A percentile compares a stretch with the other conserved stretches of the same genome.
These are phyloP conservation scores for Xylaria polymorpha DNA, from an alignment of 2,329 filamentous ascomycete species.

Conservation along the genomic window DNA sequence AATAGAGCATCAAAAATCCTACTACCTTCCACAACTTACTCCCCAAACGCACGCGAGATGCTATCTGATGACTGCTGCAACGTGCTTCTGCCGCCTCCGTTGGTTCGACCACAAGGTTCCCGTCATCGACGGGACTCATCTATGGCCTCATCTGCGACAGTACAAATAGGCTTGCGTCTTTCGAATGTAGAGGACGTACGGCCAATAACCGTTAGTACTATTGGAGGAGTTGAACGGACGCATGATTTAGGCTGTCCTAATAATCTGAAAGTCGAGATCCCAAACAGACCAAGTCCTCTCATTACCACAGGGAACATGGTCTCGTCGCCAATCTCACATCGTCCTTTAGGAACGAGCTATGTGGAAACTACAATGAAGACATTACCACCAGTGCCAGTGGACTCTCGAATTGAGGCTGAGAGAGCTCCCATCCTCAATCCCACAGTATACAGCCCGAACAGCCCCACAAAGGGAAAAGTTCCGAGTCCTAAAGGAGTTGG, in stretches of 20 bases:
- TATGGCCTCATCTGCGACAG: conserved; percentile 72
- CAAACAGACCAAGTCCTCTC: conserved; percentile 51
- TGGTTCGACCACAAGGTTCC: conserved; percentile 54
- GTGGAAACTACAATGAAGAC: conserved; percentile 42
- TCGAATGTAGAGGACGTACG: conserved; percentile 68
- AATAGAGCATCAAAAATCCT: conserved; percentile 53
- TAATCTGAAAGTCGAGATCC: conserved; percentile 32
- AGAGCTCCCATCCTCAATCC: conserved; percentile 60
- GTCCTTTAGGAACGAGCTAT: conserved; percentile 25
- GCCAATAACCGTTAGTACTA: conserved; percentile 50
- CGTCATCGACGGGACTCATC: conserved; percentile 71
- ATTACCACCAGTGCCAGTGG: conserved; percentile 54
- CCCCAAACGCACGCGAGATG: conserved; percentile 41
- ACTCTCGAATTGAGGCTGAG: conserved; percentile 40
- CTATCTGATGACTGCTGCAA: conserved; percentile 41
- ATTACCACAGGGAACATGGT: conserved; percentile 39
- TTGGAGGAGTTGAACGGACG: conserved; percentile 52
- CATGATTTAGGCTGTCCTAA: conserved; percentile 54
- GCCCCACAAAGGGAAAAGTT: conserved; percentile 53
- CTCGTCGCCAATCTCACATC: conserved; percentile 46
- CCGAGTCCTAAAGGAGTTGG: conserved; percentile 59
- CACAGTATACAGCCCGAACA: conserved; percentile 63
- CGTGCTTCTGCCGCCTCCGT: conserved; percentile 58
- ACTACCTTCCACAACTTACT: conserved; percentile 63
- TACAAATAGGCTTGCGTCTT: conserved; percentile 76